Evolutionary conservation across 768 basidiomycete genomes (phyloP).

Genomic region (Agrocybe praecox): DNA sequence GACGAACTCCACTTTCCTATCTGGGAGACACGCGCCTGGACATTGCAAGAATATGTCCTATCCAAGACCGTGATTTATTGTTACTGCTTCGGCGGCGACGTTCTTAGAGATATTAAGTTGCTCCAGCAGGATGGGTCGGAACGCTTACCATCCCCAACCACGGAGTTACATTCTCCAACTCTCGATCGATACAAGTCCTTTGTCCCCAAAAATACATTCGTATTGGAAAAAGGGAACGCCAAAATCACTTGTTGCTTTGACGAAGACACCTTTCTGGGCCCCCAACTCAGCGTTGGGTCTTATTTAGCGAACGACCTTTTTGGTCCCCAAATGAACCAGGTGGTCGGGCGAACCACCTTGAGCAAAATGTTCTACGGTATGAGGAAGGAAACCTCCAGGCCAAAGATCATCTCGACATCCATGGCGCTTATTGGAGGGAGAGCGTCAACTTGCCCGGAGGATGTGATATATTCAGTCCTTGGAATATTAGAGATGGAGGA

Average conservation of each 20-base stretch:
- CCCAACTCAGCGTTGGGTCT: neutral
- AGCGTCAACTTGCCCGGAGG: slow-evolving; percentile 6
- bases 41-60: slow-evolving; percentile 8
- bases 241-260: slow-evolving; percentile 6
- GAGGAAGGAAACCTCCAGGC: neutral
- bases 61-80: slow-evolving; percentile 4
- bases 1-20: slow-evolving; percentile 6
- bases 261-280: neutral
- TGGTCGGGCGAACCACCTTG: slow-evolving; percentile 7
- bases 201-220: neutral
- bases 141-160: slow-evolving; percentile 3
- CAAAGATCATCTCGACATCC: slow-evolving; percentile 5
- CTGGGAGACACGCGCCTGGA: slow-evolving; percentile 12
- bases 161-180: slow-evolving; percentile 4
- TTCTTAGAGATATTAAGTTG: slow-evolving; percentile 1
- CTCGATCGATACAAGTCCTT: slow-evolving; percentile 3
- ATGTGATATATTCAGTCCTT: slow-evolving; percentile 12
- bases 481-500: slow-evolving; percentile 11
- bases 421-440: slow-evolving; percentile 6
- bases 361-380: slow-evolving; percentile 1
- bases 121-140: neutral
- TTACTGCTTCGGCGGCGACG: slow-evolving; percentile 9
- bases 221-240: neutral
- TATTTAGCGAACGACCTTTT: slow-evolving; percentile 3
- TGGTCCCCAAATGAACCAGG: slow-evolving; percentile 2